phyloP scores from a whole-genome alignment of 306 rosid genomes.

The Ormosia emarginata region DNA sequence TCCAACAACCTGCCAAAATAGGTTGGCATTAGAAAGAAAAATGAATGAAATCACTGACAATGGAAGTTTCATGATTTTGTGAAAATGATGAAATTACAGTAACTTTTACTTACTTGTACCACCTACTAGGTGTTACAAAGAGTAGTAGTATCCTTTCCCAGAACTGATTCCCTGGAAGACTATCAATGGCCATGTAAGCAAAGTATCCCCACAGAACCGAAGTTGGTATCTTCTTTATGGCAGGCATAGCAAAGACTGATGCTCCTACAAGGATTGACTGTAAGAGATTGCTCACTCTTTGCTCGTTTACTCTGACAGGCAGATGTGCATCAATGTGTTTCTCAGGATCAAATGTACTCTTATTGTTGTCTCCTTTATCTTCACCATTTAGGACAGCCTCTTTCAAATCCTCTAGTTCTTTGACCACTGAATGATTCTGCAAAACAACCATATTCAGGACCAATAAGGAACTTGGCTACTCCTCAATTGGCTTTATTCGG shows the following conservation, averaged over 20 bases:
- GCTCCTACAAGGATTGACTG: conserved; percentile 81
- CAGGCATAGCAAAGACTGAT: conserved; percentile 68
- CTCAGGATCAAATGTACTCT: conserved; percentile 62
- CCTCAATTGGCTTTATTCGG: neutral
- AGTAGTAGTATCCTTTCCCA: conserved; percentile 78
- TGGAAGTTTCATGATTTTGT: neutral
- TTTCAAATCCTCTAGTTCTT: conserved; percentile 75
- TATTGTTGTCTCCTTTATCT: conserved; percentile 29
- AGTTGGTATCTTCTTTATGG: conserved; percentile 71
- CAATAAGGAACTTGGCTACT: neutral
- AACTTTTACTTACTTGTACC: conserved; percentile 63
- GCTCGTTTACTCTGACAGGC: conserved; percentile 88
- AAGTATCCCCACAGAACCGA: conserved; percentile 93
- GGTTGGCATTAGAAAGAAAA: neutral
- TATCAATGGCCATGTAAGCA: conserved; percentile 90
- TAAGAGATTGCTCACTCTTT: conserved; percentile 80
- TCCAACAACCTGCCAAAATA: conserved; percentile 50
- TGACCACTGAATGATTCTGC: conserved; percentile 49
- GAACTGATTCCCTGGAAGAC: conserved; percentile 91
- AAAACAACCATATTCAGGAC: conserved; percentile 19
- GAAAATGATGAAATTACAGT: neutral
- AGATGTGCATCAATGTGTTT: conserved; percentile 69
- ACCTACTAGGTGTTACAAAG: conserved; percentile 60
- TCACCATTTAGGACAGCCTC: conserved; percentile 61
- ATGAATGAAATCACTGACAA: neutral